A percentile compares a stretch with the other conserved stretches of the same genome.
These are phyloP conservation scores for Lachnellula willkommii DNA, from an alignment of 2,329 filamentous ascomycete genomes.

Conservation along the genomic window DNA sequence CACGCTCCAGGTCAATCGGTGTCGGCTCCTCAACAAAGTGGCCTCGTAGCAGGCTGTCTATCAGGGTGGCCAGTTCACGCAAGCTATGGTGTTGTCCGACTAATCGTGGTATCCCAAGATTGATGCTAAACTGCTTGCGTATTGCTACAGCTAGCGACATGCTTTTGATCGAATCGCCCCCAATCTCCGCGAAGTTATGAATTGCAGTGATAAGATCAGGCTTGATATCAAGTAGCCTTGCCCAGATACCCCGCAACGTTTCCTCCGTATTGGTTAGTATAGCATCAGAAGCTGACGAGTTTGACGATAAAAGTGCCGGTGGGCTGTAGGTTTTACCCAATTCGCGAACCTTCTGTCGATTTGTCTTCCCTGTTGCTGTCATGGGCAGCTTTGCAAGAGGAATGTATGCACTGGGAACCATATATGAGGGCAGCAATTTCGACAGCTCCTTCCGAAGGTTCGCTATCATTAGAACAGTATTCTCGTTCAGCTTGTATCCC, in stretches of 20 bases:
- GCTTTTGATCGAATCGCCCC: slow-evolving; percentile 2
- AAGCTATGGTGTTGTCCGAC: neutral
- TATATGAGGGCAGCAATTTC: slow-evolving; percentile 31
- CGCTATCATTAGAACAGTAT: neutral
- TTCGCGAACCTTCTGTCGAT: slow-evolving; percentile 21
- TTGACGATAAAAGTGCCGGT: too few species aligned
- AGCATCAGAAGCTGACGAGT: neutral
- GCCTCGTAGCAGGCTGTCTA: neutral
- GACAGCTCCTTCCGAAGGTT: slow-evolving; percentile 6
- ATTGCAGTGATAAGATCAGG: neutral
- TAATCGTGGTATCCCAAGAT: neutral
- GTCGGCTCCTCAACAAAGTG: too few species aligned
- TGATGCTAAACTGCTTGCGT: neutral
- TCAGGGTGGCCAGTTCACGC: neutral
- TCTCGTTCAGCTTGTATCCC: neutral
- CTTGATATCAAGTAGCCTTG: neutral
- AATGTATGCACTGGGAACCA: slow-evolving; percentile 29
- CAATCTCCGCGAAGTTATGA: neutral
- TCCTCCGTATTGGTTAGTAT: neutral
- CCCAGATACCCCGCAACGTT: neutral
- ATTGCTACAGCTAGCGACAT: neutral
- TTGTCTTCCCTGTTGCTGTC: slow-evolving; percentile 27
- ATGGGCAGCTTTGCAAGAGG: slow-evolving; percentile 24
- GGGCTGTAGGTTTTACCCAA: too few species aligned
- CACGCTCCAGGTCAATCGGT: neutral